Conservation (phyloP, 2,329 filamentous ascomycete species). For the Penicillium frequentans region DNA sequence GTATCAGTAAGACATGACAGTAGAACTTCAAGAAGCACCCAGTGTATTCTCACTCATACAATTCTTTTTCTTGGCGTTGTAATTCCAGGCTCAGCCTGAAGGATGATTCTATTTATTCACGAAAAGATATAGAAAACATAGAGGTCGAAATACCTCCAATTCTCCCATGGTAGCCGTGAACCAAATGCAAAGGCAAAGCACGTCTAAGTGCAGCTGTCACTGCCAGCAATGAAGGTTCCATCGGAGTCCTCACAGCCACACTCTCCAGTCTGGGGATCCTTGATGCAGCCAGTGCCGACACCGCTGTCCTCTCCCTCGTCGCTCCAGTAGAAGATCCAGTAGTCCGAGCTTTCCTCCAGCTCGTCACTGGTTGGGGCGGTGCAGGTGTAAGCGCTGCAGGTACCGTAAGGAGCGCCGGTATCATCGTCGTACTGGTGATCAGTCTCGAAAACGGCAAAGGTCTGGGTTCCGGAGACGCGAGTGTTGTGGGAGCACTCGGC, state of each 20-base stretch:
- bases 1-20: too few relatives aligned
- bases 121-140: too few relatives aligned
- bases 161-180: not conserved
- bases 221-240: constrained; percentile 39
- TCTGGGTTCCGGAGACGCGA: constrained; percentile 33
- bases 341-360: constrained; percentile 35
- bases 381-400: constrained; percentile 47
- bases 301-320: constrained; percentile 20
- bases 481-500: constrained; percentile 43
- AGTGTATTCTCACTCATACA: too few relatives aligned
- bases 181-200: not conserved
- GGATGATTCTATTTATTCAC: too few relatives aligned
- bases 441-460: constrained; percentile 40
- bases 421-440: constrained; percentile 48
- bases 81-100: too few relatives aligned
- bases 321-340: constrained; percentile 46
- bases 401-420: constrained; percentile 51
- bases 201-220: constrained; percentile 22
- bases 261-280: constrained; percentile 37
- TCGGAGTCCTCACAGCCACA: constrained; percentile 46
- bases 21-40: too few relatives aligned
- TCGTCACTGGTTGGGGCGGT: constrained; percentile 30
- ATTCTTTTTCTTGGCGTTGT: too few relatives aligned
- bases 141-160: too few relatives aligned
- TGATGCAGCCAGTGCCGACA: constrained; percentile 38